Conservation (phyloP, 108 stramenopile genomes). For the Halocafeteria seosinensis region DNA sequence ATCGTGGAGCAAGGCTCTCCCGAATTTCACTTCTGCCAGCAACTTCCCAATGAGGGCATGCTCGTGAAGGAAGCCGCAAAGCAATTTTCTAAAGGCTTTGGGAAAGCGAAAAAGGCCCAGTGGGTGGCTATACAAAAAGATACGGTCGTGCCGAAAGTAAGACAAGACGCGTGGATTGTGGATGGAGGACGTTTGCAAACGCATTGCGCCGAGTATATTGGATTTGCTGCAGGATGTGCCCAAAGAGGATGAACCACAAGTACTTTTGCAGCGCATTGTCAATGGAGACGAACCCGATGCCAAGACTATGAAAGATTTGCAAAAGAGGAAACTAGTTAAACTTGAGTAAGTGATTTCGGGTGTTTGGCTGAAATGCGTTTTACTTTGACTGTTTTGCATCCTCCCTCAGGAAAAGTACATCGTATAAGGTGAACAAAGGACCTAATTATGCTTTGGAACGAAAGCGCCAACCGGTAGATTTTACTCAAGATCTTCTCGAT, state of each 20-base stretch:
- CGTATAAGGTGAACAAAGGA: conserved; percentile 62
- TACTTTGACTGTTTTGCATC: conserved; percentile 25
- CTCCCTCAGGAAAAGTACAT: conserved; percentile 59
- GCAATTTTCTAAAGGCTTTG: no score
- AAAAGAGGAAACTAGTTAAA: conserved; percentile 29
- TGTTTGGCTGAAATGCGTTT: conserved; percentile 38
- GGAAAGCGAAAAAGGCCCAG: no score
- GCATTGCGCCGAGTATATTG: no score
- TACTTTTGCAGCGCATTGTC: conserved; percentile 41
- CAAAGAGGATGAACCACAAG: conserved; percentile 41
- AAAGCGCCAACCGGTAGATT: conserved; percentile 71
- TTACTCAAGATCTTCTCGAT: conserved; percentile 91
- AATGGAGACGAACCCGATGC: conserved; percentile 17
- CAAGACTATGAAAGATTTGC: conserved; percentile 27
- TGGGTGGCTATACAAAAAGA: no score
- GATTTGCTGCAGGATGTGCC: no score
- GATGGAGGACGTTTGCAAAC: no score
- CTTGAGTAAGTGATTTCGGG: conserved; percentile 3
- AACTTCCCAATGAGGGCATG: no score
- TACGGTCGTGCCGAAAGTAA: no score
- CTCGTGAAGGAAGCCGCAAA: no score
- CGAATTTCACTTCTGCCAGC: no score
- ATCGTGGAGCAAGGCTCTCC: no score
- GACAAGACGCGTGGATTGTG: no score
- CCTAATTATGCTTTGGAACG: conserved; percentile 56